These are phyloP conservation scores for Hirschfeldia incana DNA, from an alignment of 345 rosid genomes.

Conservation along the genomic window DNA sequence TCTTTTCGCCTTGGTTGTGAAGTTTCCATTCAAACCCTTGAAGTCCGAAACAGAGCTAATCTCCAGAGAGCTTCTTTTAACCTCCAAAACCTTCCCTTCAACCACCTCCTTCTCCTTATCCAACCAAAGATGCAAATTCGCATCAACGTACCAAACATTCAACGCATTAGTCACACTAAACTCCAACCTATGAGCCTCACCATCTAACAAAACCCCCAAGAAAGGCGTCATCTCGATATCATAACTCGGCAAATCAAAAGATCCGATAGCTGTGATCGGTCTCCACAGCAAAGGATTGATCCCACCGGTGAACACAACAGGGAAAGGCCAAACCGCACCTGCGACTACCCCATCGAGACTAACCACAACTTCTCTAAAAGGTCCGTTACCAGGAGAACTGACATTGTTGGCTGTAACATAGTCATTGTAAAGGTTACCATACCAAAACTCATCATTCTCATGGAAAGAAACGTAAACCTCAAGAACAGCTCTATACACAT, in stretches of 20 bases:
- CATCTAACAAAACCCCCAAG: slow-evolving; percentile 69
- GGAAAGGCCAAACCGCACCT: slow-evolving; percentile 88
- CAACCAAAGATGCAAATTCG: slow-evolving; percentile 92
- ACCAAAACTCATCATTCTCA: slow-evolving; percentile 91
- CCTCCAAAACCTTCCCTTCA: slow-evolving; percentile 59
- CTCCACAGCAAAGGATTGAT: slow-evolving; percentile 84
- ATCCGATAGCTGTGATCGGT: slow-evolving; percentile 75
- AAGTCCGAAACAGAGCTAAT: slow-evolving; percentile 47
- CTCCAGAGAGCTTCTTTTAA: slow-evolving; percentile 41
- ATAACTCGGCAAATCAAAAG: slow-evolving; percentile 85
- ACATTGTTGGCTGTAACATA: slow-evolving; percentile 63
- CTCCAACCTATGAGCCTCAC: slow-evolving; percentile 54
- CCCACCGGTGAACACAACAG: slow-evolving; percentile 88
- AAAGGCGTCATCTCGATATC: slow-evolving; percentile 80
- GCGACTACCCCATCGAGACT: slow-evolving; percentile 59
- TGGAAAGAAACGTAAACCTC: slow-evolving; percentile 94
- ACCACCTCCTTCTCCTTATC: slow-evolving; percentile 46
- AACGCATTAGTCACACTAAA: slow-evolving; percentile 76
- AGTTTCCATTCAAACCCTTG: slow-evolving; percentile 58
- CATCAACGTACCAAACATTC: slow-evolving; percentile 81
- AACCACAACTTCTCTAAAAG: slow-evolving; percentile 84
- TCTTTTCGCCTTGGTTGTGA: slow-evolving; percentile 53
- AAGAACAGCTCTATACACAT: slow-evolving; percentile 80
- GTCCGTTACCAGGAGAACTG: slow-evolving; percentile 70
- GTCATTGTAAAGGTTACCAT: slow-evolving; percentile 64